These are phyloP conservation scores for Panus rudis DNA, from an alignment of 768 basidiomycete species.

Conservation along the genomic window DNA sequence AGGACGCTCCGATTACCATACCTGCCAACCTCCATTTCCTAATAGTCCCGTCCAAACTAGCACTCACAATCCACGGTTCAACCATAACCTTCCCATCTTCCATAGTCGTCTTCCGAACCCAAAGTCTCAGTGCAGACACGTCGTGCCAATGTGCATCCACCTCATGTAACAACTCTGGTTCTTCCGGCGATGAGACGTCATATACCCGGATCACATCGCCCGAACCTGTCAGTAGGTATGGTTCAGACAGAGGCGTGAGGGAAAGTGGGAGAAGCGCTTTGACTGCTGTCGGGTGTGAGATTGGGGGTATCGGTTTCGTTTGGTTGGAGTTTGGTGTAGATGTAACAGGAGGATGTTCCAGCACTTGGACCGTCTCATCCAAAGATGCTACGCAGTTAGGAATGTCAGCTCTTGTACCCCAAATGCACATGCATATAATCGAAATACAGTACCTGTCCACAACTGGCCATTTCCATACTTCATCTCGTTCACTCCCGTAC, in stretches of 20 bases:
- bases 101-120: slow-evolving; percentile 48
- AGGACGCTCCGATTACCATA: slow-evolving; percentile 20
- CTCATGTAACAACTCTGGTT: slow-evolving; percentile 63
- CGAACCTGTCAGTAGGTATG: slow-evolving; percentile 74
- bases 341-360: slow-evolving; percentile 34
- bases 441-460: slow-evolving; percentile 69
- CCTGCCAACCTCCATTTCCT: slow-evolving; percentile 75
- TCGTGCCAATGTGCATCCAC: slow-evolving; percentile 91
- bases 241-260: slow-evolving; percentile 56
- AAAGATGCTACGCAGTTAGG: slow-evolving; percentile 62
- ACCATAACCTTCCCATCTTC: slow-evolving; percentile 40
- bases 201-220: slow-evolving; percentile 81
- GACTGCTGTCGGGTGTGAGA: slow-evolving; percentile 57
- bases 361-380: slow-evolving; percentile 75
- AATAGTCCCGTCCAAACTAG: slow-evolving; percentile 82
- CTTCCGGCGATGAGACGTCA: slow-evolving; percentile 62
- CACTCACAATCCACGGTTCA: slow-evolving; percentile 79
- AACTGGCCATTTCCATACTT: slow-evolving; percentile 59
- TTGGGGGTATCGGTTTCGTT: slow-evolving; percentile 37
- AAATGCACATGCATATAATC: background rate
- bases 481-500: slow-evolving; percentile 79
- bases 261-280: slow-evolving; percentile 66
- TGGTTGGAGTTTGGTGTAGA: slow-evolving; percentile 9
- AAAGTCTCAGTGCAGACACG: slow-evolving; percentile 67
- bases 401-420: background rate